phyloP scores from a whole-genome alignment of 2,329 filamentous ascomycete genomes.

The Fusarium subtropicale region DNA sequence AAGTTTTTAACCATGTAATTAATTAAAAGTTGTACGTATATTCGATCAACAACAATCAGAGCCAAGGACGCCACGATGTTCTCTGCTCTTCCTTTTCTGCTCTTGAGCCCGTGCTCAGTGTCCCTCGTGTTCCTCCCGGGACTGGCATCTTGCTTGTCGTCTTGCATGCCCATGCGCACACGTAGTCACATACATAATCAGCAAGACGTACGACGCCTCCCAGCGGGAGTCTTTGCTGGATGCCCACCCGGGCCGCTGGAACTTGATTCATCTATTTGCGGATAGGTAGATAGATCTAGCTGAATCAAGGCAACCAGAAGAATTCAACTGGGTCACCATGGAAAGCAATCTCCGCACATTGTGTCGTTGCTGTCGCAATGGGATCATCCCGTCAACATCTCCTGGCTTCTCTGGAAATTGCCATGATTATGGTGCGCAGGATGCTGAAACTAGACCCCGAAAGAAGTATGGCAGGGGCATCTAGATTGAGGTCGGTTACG shows the following conservation, averaged over 20 bases:
- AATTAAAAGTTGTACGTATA: slow-evolving; percentile 15
- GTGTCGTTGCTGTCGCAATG: slow-evolving; percentile 42
- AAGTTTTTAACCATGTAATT: slow-evolving; percentile 14
- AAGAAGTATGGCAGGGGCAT: slow-evolving; percentile 30
- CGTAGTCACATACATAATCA: slow-evolving; percentile 15
- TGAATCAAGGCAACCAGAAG: slow-evolving; percentile 26
- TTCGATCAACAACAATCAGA: slow-evolving; percentile 13
- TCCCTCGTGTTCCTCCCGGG: slow-evolving; percentile 32
- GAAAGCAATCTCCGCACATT: slow-evolving; percentile 44
- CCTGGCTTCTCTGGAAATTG: slow-evolving; percentile 44
- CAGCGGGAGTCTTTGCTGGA: slow-evolving; percentile 37
- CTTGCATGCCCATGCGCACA: slow-evolving; percentile 19
- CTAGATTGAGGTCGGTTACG: slow-evolving; percentile 31
- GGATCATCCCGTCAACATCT: slow-evolving; percentile 31
- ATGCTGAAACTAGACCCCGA: slow-evolving; percentile 42
- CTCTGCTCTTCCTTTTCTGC: slow-evolving; percentile 1
- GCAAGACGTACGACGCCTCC: slow-evolving; percentile 34
- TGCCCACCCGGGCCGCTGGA: slow-evolving; percentile 42
- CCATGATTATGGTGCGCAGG: slow-evolving; percentile 37
- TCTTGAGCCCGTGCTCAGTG: slow-evolving; percentile 13
- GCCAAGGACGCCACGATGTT: slow-evolving; percentile 8
- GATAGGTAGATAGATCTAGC: slow-evolving; percentile 38
- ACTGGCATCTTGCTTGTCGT: slow-evolving; percentile 12
- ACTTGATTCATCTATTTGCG: slow-evolving; percentile 41
- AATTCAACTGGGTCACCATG: slow-evolving; percentile 25